Percentiles rank a stretch among this genome's conserved stretches.
phyloP scores from a whole-genome alignment of 2,329 filamentous ascomycete genomes.

The Apiospora kogelbergensis region DNA sequence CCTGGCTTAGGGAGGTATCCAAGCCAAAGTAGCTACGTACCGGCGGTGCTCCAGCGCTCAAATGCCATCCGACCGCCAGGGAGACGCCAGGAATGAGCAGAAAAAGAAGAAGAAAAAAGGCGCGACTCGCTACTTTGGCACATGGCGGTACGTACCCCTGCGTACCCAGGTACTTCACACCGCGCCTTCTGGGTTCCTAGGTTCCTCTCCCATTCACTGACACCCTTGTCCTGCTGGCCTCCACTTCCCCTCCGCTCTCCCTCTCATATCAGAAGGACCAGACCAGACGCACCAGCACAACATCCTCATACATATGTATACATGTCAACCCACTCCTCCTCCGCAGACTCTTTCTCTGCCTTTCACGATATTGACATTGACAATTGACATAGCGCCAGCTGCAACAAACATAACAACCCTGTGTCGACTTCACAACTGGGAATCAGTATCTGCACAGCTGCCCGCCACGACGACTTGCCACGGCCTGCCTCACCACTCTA shows the following conservation, averaged over 20 bases:
- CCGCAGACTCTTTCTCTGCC: constrained; percentile 8
- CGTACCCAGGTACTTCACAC: constrained; percentile 10
- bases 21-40: constrained; percentile 5
- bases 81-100: constrained; percentile 2
- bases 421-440: background rate
- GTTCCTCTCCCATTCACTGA: constrained; percentile 3
- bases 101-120: background rate
- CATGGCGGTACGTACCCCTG: background rate
- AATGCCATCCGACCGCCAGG: constrained; percentile 9
- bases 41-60: background rate
- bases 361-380: constrained; percentile 9
- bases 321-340: constrained; percentile 31
- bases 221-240: constrained; percentile 12
- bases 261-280: constrained; percentile 15
- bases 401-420: background rate
- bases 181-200: constrained; percentile 9
- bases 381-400: background rate
- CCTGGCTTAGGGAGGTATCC: background rate
- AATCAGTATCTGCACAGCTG: background rate
- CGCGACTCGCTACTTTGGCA: constrained; percentile 7
- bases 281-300: constrained; percentile 11
- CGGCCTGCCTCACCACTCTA: background rate
- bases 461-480: background rate
- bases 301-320: constrained; percentile 30
- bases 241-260: constrained; percentile 11